Conservation (phyloP, 208 protist genomes). For the Trypanosoma vivax region DNA sequence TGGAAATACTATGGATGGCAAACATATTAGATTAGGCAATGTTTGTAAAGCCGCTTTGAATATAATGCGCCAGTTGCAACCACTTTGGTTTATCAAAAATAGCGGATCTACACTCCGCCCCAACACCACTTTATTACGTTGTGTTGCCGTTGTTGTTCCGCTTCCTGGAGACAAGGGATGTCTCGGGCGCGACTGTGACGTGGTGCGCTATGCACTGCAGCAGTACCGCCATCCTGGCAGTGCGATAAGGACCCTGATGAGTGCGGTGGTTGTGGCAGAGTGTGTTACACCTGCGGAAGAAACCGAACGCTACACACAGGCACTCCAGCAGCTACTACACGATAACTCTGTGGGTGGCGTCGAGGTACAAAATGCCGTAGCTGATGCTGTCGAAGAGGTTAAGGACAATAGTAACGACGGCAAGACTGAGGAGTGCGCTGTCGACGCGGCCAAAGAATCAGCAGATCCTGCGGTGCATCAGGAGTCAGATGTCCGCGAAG, state of each 20-base stretch:
- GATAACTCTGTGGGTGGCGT: too few relatives aligned
- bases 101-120: slow-evolving; percentile 41
- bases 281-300: slow-evolving; percentile 6
- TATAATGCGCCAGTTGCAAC: slow-evolving; percentile 17
- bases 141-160: slow-evolving; percentile 31
- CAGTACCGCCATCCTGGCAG: slow-evolving; percentile 6
- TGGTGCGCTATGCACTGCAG: slow-evolving; percentile 20
- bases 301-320: slow-evolving; percentile 7
- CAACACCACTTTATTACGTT: slow-evolving; percentile 27
- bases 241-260: slow-evolving; percentile 15
- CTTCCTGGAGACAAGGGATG: neutral
- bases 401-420: too few relatives aligned
- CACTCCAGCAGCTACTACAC: neutral
- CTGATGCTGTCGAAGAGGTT: neutral
- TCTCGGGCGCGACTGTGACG: slow-evolving; percentile 5
- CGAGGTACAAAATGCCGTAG: neutral
- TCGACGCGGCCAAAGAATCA: neutral
- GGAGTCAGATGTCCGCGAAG: neutral
- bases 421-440: neutral
- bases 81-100: slow-evolving; percentile 61
- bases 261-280: slow-evolving; percentile 13
- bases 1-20: slow-evolving; percentile 51
- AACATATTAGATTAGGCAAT: slow-evolving; percentile 34
- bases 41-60: slow-evolving; percentile 25
- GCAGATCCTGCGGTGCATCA: neutral